Conservation (phyloP, 2,329 filamentous ascomycete genomes). For the Dryadomyces quercivorus region DNA sequence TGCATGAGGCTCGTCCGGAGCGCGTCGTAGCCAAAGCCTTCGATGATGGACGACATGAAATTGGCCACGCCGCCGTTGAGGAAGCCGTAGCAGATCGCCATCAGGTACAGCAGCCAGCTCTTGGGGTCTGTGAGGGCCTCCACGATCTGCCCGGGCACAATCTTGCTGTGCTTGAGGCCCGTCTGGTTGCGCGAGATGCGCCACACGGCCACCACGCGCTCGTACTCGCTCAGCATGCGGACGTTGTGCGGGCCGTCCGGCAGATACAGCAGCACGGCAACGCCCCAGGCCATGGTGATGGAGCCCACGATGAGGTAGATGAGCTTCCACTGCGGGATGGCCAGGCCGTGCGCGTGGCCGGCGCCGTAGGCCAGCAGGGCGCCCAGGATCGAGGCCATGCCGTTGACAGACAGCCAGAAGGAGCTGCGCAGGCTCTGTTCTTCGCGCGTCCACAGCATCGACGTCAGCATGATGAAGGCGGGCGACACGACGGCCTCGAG, state of each 20-base stretch:
- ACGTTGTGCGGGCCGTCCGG: conserved; percentile 23
- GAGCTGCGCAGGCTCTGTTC: conserved; percentile 25
- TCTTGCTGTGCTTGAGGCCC: conserved; percentile 26
- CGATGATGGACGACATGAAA: conserved; percentile 29
- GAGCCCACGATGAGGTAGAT: conserved; percentile 13
- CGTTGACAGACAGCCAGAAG: conserved; percentile 21
- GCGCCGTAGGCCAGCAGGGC: conserved; percentile 19
- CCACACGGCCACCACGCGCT: conserved; percentile 25
- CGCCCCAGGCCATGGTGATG: conserved; percentile 11
- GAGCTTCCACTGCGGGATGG: conserved; percentile 18
- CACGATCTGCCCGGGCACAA: conserved; percentile 19
- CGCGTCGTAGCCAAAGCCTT: conserved; percentile 20
- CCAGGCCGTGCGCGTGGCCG: conserved; percentile 10
- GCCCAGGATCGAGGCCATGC: conserved; percentile 18
- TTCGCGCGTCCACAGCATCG: conserved; percentile 24
- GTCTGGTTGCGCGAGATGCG: conserved; percentile 27
- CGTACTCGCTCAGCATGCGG: conserved; percentile 22
- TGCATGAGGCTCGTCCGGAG: conserved; percentile 28
- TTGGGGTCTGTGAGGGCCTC: conserved; percentile 19
- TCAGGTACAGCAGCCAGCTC: conserved; percentile 17
- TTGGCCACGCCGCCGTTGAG: conserved; percentile 30
- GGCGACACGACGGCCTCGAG: conserved; percentile 28
- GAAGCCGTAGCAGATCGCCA: conserved; percentile 20
- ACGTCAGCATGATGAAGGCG: conserved; percentile 23
- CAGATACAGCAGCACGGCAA: conserved; percentile 16